phyloP scores from a whole-genome alignment of 164 flowering plant species.

The Nelumbo lutea region DNA sequence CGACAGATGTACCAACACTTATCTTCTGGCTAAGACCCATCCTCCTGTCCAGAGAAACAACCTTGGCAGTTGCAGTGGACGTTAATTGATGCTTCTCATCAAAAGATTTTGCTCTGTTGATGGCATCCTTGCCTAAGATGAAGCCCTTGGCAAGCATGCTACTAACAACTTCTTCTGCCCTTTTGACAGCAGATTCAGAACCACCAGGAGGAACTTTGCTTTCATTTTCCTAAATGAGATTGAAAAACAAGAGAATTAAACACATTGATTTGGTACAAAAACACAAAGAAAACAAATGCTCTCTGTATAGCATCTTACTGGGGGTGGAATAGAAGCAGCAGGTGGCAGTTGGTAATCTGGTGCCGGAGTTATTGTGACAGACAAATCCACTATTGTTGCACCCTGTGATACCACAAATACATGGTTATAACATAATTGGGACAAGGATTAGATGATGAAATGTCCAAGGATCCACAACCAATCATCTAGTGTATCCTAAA shows the following conservation, averaged over 20 bases:
- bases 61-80: slow-evolving; percentile 86
- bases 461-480: too few species aligned
- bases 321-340: slow-evolving; percentile 32
- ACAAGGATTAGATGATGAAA: too few species aligned
- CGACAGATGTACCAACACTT: slow-evolving; percentile 57
- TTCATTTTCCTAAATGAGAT: slow-evolving; percentile 27
- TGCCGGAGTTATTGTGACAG: slow-evolving; percentile 59
- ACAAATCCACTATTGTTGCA: slow-evolving; percentile 83
- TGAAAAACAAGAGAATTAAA: slow-evolving; percentile 4
- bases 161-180: slow-evolving; percentile 91
- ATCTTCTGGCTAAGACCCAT: slow-evolving; percentile 82
- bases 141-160: slow-evolving; percentile 88
- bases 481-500: too few species aligned
- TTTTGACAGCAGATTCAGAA: slow-evolving; percentile 65
- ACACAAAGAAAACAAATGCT: background rate
- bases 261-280: background rate
- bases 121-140: slow-evolving; percentile 82
- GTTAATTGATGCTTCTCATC: slow-evolving; percentile 84
- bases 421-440: background rate
- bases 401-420: slow-evolving; percentile 49
- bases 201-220: slow-evolving; percentile 34
- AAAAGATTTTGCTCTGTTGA: slow-evolving; percentile 70
- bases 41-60: slow-evolving; percentile 72
- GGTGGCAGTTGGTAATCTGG: slow-evolving; percentile 73
- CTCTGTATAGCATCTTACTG: slow-evolving; percentile 30